phyloP scores from a whole-genome alignment of 768 basidiomycete species.

The Asterophora parasitica region DNA sequence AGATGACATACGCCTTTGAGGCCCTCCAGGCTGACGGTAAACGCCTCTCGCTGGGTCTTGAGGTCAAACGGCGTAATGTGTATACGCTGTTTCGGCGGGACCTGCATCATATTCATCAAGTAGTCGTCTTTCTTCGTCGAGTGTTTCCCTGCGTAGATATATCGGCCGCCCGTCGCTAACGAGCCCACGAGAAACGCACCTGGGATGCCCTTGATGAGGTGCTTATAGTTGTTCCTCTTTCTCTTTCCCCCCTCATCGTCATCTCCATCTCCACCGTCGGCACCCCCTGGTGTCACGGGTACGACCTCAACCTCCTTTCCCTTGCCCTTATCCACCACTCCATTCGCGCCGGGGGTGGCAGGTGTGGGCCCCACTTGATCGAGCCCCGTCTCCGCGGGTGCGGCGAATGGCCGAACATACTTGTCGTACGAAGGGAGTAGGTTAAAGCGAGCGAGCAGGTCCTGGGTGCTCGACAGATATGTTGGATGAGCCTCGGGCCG shows the following conservation, averaged over 20 bases:
- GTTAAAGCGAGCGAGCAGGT: conserved; percentile 68
- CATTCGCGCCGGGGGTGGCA: conserved; percentile 17
- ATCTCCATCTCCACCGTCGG: conserved; percentile 43
- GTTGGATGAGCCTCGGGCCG: conserved; percentile 36
- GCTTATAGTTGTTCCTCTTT: conserved; percentile 71
- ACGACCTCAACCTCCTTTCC: conserved; percentile 38
- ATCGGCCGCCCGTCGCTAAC: conserved; percentile 1
- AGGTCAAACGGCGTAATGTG: conserved; percentile 58
- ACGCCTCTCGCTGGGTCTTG: conserved; percentile 67
- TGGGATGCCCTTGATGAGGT: conserved; percentile 71
- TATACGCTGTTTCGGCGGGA: conserved; percentile 67
- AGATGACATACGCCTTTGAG: conserved; percentile 59
- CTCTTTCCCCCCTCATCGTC: conserved; percentile 52
- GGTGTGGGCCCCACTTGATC: conserved; percentile 16
- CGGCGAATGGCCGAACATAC: conserved; percentile 58
- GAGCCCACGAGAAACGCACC: conserved; percentile 37
- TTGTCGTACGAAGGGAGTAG: conserved; percentile 76
- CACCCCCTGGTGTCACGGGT: conserved; percentile 30
- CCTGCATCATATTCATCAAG: conserved; percentile 57
- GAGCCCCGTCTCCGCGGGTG: conserved; percentile 27
- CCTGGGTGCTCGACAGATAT: conserved; percentile 69
- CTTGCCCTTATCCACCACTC: conserved; percentile 43
- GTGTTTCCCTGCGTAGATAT: conserved; percentile 54
- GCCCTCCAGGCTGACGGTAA: conserved; percentile 67
- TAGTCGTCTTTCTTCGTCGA: conserved; percentile 78